Conservation (phyloP, 306 rosid genomes). For the Corylus heterophylla region DNA sequence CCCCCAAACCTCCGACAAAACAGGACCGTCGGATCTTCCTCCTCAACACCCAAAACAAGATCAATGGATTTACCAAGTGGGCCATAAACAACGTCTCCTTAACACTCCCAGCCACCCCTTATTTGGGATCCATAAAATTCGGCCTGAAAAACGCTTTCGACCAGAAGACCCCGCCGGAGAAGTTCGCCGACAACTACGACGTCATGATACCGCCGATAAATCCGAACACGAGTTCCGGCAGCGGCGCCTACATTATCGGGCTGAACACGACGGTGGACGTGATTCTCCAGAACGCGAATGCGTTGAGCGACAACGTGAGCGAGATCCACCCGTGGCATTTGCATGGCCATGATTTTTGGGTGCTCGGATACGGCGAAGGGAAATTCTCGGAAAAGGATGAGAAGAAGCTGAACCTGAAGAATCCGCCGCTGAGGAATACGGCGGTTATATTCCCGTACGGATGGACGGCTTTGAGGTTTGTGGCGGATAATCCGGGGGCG, state of each 20-base stretch:
- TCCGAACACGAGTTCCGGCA: slow-evolving; percentile 37
- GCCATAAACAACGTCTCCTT: slow-evolving; percentile 67
- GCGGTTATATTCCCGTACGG: slow-evolving; percentile 71
- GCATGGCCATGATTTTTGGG: slow-evolving; percentile 94
- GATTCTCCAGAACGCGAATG: slow-evolving; percentile 70
- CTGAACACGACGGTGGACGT: slow-evolving; percentile 49
- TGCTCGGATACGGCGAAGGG: slow-evolving; percentile 81
- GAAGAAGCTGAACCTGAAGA: slow-evolving; percentile 50
- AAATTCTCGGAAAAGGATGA: slow-evolving; percentile 44
- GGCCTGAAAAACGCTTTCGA: slow-evolving; percentile 34
- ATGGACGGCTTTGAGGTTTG: slow-evolving; percentile 78
- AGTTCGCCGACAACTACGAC: slow-evolving; percentile 39
- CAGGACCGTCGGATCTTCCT: slow-evolving; percentile 49
- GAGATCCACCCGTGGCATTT: slow-evolving; percentile 94
- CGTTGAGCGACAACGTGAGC: slow-evolving; percentile 35
- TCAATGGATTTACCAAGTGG: slow-evolving; percentile 64
- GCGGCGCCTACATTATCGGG: slow-evolving; percentile 51
- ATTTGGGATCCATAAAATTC: slow-evolving; percentile 55
- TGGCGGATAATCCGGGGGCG: slow-evolving; percentile 82
- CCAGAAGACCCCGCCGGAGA: slow-evolving; percentile 41
- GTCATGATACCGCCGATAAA: slow-evolving; percentile 42
- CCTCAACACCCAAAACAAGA: slow-evolving; percentile 72
- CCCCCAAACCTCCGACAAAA: slow-evolving; percentile 54
- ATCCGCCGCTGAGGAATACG: slow-evolving; percentile 71
- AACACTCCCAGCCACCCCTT: slow-evolving; percentile 63